These are phyloP conservation scores for Akanthomyces dipterigenus DNA, from an alignment of 2,329 filamentous ascomycete species.

Conservation along the genomic window DNA sequence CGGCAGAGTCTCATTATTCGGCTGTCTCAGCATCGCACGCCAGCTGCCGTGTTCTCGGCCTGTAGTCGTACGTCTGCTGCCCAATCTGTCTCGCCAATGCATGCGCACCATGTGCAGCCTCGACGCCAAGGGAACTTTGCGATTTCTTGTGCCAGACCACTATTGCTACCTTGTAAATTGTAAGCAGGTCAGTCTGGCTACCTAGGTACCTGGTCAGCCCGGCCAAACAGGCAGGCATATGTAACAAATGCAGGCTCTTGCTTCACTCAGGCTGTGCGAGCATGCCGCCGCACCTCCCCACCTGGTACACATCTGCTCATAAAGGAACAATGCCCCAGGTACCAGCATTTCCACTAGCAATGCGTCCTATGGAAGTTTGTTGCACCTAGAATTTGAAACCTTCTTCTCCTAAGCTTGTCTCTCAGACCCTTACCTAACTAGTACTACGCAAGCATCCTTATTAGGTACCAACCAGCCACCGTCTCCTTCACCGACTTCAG, in stretches of 20 bases:
- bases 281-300: constrained; percentile 4
- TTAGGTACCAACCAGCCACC: constrained; percentile 10
- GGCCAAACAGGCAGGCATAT: constrained; percentile 2
- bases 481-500: constrained; percentile 12
- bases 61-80: constrained; percentile 2
- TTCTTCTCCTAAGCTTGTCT: neutral
- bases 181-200: no score
- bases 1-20: neutral
- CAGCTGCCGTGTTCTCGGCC: neutral
- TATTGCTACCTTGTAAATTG: neutral
- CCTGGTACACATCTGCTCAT: neutral
- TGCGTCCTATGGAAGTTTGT: neutral
- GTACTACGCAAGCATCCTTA: constrained; percentile 6
- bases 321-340: neutral
- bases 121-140: no score
- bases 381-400: neutral
- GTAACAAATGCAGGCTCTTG: neutral
- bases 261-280: neutral
- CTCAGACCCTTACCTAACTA: constrained; percentile 2
- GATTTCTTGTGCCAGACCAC: no score
- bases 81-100: neutral
- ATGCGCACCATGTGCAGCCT: no score
- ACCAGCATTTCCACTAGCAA: neutral
- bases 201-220: neutral
- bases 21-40: neutral